Evolutionary conservation across 1,284 basidiomycete species (phyloP), one percentile per base, ranked within the genome.

Genomic region (Polyporus tsugae): DNA sequence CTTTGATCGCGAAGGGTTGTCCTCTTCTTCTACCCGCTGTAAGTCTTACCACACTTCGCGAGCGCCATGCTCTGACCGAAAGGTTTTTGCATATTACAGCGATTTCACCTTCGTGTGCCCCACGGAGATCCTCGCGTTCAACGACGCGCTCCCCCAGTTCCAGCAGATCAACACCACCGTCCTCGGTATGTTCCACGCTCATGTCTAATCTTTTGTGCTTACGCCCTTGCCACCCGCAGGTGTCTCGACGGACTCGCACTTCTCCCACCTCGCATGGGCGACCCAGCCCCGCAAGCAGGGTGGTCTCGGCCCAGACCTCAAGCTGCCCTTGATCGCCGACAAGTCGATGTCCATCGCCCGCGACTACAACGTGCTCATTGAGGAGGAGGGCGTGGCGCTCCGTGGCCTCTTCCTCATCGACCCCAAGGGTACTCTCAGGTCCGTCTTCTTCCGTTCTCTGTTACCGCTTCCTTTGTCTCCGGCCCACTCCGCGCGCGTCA

Each of bases 121-220:
- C 42, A 96, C 95, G 71, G 95, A 97, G 82, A 96, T 97, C 78
- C 88, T 96, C 58, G 95, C 95, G 1, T 97, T 96, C 87, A 95
- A 96, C 80, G 91, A 94, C 73, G 91, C 93, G 6, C 87, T 96
- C 60, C 78, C 87, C 58, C 84, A 87, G 74, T 95, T 97, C 85
- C 83, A 88, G 65, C 86, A 86, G 67, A 83, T 96, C 74, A 88
- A 91, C 80, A 91, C 93, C 57, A 84, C 85, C 64, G 91, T 97
- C 63, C 87, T 96, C 70, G 91, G 92, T 92, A 67, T n/a, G 86
- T 74, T 19, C 6, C 4, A 42, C n/a, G 5, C 22, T 13, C 17
- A 22, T 55, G 35, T 29, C 0, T 6, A 1, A 19, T 11, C 35
- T 11, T 53, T 15, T 22, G 60, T 53, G 38, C 52, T 44, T 52